Evolutionary conservation across 768 basidiomycete genomes (phyloP).

Genomic region (Nidularia sp.): DNA sequence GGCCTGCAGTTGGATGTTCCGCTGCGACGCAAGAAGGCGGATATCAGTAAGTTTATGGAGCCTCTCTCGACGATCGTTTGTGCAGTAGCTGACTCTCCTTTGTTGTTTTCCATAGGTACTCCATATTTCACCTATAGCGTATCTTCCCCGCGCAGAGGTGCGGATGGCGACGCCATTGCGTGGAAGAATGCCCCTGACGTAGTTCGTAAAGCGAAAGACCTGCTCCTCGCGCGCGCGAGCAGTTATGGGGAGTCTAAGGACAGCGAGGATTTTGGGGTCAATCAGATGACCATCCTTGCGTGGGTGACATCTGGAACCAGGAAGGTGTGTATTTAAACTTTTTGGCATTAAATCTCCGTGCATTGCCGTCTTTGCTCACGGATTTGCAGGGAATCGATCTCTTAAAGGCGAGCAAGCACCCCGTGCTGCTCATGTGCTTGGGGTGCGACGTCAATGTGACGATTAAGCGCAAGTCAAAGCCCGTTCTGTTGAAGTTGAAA

Average conservation of each 20-base stretch:
- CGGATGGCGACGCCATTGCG: neutral
- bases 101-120: slow-evolving; percentile 12
- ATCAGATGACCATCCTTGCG: neutral
- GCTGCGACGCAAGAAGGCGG: slow-evolving; percentile 20
- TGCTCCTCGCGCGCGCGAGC: neutral
- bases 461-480: slow-evolving; percentile 13
- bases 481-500: slow-evolving; percentile 6
- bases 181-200: neutral
- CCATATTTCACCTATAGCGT: slow-evolving; percentile 2
- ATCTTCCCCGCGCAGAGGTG: neutral
- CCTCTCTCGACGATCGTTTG: neutral
- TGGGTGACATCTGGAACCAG: neutral
- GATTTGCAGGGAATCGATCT: slow-evolving; percentile 13
- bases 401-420: slow-evolving; percentile 19
- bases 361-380: neutral
- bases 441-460: slow-evolving; percentile 32
- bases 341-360: neutral
- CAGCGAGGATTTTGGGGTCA: neutral
- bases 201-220: neutral
- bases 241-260: neutral
- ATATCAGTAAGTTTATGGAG: slow-evolving; percentile 4
- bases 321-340: neutral
- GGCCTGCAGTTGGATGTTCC: slow-evolving; percentile 32
- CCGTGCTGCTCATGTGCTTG: slow-evolving; percentile 28
- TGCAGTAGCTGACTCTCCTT: neutral